Conservation (phyloP, 352 stramenopile species). For the Globisporangium radiosum region DNA sequence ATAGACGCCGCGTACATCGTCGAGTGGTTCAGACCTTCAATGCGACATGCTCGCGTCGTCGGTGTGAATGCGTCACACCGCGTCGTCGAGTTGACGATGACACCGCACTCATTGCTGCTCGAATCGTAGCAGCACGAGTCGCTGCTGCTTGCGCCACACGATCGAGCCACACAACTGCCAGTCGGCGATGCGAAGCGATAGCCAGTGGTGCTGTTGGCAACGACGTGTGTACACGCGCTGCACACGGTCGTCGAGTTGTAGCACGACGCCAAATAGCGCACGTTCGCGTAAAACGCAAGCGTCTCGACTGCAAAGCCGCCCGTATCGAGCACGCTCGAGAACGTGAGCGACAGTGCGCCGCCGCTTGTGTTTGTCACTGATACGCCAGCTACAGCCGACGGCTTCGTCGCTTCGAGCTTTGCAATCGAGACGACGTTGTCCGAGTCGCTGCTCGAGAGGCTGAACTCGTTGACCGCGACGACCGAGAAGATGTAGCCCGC, state of each 20-base stretch:
- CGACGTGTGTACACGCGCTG: conserved; percentile 13
- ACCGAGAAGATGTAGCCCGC: conserved; percentile 30
- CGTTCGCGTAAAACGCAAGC: conserved; percentile 17
- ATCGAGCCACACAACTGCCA: conserved; percentile 3
- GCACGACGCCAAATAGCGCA: conserved; percentile 23
- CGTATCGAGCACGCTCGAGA: conserved; percentile 14
- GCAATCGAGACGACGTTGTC: conserved; percentile 15
- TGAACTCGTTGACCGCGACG: conserved; percentile 40
- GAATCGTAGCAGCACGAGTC: conserved; percentile 17
- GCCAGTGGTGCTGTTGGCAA: neutral
- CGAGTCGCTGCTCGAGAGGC: conserved; percentile 11
- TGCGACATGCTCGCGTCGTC: conserved; percentile 8
- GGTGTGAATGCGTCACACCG: conserved; percentile 10
- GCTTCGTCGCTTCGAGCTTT: conserved; percentile 13
- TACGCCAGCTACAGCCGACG: conserved; percentile 16
- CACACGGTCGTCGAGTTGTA: conserved; percentile 14
- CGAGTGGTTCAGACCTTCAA: conserved; percentile 20
- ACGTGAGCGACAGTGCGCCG: conserved; percentile 24
- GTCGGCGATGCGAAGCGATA: neutral
- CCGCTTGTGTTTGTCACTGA: conserved; percentile 15
- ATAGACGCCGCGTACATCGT: conserved; percentile 29
- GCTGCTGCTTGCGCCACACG: conserved; percentile 6
- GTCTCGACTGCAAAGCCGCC: conserved; percentile 20
- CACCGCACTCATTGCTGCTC: conserved; percentile 17
- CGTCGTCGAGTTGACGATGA: conserved; percentile 5